Evolutionary conservation across 1,284 basidiomycete species (phyloP), one percentile per base, ranked within the genome.

Genomic region (Trametes versicolor): DNA sequence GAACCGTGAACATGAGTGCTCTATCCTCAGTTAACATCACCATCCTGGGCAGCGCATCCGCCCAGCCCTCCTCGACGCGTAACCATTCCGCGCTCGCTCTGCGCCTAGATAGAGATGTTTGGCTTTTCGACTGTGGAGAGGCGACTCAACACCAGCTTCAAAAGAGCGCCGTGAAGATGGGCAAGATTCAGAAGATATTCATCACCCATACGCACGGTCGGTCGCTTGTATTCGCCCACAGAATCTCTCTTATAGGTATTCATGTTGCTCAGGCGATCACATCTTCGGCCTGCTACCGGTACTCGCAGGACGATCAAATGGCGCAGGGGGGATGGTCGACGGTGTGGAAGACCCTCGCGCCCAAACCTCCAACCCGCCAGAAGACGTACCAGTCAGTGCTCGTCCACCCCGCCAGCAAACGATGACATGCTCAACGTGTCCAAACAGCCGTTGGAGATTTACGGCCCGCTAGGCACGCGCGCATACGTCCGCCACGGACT

Each of bases 101-200:
- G 13, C 84, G 87, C 21, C 78, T 93, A 5, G 83, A 83, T 27
- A 81, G 85, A 27, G 87, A 91, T 79, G 86, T 91, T 57, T 93
- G 92, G 92, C 75, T 98, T 12, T 95, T 97, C 72, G 96, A 98
- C 75, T 95, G 94, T 70, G 96, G 95, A 21, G 95, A 97, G 76
- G 94, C 90, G 4, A 97, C 95, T 1, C 93, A 96, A 71, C 87
- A 91, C 73, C 92, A 92, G 69, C 75, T 98, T 68, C 87, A 93
- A 80, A 85, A 87, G 80, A 86, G 88, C 75, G 64, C 68, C 1
- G 82, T 92, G n/a, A 91, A 92, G 73, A 91, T 92, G 84, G 89
- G 91, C 25, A 91, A 82, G 75, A 92, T 97, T 58, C 84, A 88
- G 64, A 95, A 95, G 74, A 89, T 98, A 37, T 97, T 97, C 77